Base-by-base conservation (phyloP, 805 yeast genomes). In the Hanseniaspora taiwanica region DNA sequence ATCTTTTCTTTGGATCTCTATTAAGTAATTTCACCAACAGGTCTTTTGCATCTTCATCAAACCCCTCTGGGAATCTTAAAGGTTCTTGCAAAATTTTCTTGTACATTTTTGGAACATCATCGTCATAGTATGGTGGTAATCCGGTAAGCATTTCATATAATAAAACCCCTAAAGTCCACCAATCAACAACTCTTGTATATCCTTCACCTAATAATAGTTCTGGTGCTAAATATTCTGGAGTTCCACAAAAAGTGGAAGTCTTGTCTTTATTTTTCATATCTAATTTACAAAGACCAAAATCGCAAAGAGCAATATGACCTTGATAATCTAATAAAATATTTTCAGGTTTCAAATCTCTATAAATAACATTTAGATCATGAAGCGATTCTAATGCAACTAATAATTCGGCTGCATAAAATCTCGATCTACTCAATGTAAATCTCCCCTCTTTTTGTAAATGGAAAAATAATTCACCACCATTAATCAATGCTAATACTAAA, bases 111-210 rank as follows among this genome's bases (percentile, higher is more conserved):
- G 86, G 80, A 6, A 82, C 81, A 60, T 87, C 91, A 55, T 87
- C 96, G 56, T 91, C 97, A 58, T 85, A 91, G 58, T 85, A 91
- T 31, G 98, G 98, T 4, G 98, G 98, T 49, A 91, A 69, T 1
- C 97, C 96, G 1, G 96, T 86, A 45, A 91, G 67, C 98, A 91
- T 91, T 56, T 89, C 98, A 58, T 85, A 91, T 35, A 91, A 66
- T 40, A 91, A 67, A 14, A 89, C 87, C 33, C 98, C 98, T 50
- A 91, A 67, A 1, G 98, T 91, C 98, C 98, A 91, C 89, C 96
- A 91, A 61, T 91, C 98, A 18, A 91, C 97, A 8, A 81, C 81
- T 58, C 94, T 78, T 2, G 97, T 86, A 60, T 91, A 91, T 1
- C 97, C 97, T 56, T 83, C 86, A 37, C 93, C 91, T 51, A 86